These are phyloP conservation scores for Coniferiporia sulphurascens DNA, from an alignment of 1,284 basidiomycete genomes.

Conservation along the genomic window DNA sequence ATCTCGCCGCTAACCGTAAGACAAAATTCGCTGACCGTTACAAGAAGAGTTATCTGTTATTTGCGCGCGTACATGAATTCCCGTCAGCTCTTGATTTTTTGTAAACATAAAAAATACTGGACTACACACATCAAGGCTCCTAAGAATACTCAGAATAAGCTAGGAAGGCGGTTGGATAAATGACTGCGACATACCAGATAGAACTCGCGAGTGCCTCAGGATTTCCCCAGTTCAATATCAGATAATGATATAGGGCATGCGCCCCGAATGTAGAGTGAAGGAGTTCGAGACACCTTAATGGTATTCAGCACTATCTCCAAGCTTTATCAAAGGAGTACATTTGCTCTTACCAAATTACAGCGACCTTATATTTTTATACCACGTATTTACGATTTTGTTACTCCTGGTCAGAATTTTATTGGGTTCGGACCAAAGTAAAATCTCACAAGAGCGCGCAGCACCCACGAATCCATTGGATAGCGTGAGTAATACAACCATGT, in stretches of 20 bases:
- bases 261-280: constrained; percentile 1
- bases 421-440: no score
- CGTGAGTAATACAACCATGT: constrained; percentile 4
- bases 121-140: neutral
- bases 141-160: neutral
- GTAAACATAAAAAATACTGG: no score
- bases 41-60: neutral
- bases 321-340: neutral
- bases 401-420: neutral
- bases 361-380: neutral
- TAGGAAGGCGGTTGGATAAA: no score
- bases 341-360: neutral
- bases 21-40: neutral
- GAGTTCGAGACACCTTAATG: neutral
- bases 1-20: neutral
- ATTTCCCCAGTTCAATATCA: constrained; percentile 4
- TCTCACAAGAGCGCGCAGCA: neutral
- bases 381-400: no score
- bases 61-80: no score
- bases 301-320: neutral
- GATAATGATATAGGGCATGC: neutral
- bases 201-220: neutral
- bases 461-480: neutral
- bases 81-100: no score
- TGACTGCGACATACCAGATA: neutral